Base-by-base conservation (phyloP, 1,284 basidiomycete genomes). In the Malassezia pachydermatis region DNA sequence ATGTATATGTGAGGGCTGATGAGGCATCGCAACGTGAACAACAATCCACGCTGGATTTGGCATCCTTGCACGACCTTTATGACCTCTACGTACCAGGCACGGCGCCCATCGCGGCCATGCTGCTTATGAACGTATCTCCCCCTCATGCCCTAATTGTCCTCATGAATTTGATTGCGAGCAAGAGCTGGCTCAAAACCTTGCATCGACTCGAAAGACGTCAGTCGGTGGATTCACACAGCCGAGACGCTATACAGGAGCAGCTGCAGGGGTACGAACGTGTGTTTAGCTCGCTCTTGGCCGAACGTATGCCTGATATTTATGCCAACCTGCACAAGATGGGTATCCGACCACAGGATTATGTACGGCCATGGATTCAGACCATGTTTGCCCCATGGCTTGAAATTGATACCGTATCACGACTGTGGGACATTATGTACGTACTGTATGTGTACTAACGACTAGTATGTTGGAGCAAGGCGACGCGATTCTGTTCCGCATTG, bases 221-320 rank as follows among this genome's bases (percentile, higher is more conserved):
- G 19, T 9, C 4, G 8, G 14, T 20, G 8, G 20, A 22, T 16
- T 19, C 16, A n/a, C 29, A 16, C 13, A 33, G 22, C 14, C 5
- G 11, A 2, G 2, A 36, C 10, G 19, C 34, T 17, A 10, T 36
- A 16, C n/a, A 13, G 10, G 5, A 16, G 10, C 27, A 51, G 13
- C 35, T 34, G 4, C 45, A 44, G 7, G 54, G 57, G 8, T 57
- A 55, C 13, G 29, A 56, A 41, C 88, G 88, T 59, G 89, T 92
- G 63, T 90, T 92, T 62, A 88, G 92, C 63, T 90, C 88, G 0
- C 74, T 92, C 10, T 76, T 92, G 22, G 87, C 88, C 20, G 88
- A 94, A 69, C 81, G 83, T 35, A 90, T 95, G 83, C 92, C 92
- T 0, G 92, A 76, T 81, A 86, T 90, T 61, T 68, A 65, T 41